Percentiles rank a stretch among this genome's conserved stretches.
phyloP scores from a whole-genome alignment of 225 moss, liverwort and hornwort species.

The Takakia lepidozioides region DNA sequence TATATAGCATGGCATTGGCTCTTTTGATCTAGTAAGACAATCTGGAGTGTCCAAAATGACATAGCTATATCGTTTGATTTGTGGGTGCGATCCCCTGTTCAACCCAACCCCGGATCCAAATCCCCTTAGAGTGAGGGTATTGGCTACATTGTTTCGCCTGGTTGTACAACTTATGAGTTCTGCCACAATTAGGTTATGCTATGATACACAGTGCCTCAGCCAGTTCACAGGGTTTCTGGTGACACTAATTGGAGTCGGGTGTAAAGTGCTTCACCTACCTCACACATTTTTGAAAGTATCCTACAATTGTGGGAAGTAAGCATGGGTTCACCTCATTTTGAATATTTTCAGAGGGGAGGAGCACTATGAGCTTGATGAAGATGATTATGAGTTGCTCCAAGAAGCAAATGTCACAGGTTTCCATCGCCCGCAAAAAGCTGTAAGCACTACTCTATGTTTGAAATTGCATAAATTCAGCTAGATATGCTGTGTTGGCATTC shows the following conservation, averaged over 20 bases:
- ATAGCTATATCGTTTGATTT: too few species aligned
- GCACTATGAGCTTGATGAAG: constrained; percentile 84
- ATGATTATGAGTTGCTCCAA: constrained; percentile 92
- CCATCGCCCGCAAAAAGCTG: constrained; percentile 84
- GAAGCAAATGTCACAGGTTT: constrained; percentile 91
- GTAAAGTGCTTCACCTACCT: neutral
- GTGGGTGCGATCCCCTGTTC: too few species aligned
- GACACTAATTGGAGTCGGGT: neutral
- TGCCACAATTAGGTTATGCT: too few species aligned
- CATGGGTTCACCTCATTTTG: neutral
- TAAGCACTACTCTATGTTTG: constrained; percentile 10
- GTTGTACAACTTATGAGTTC: too few species aligned
- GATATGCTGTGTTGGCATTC: too few species aligned
- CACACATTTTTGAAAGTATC: too few species aligned
- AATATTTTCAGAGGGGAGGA: constrained; percentile 60
- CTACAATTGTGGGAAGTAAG: too few species aligned
- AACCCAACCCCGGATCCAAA: too few species aligned
- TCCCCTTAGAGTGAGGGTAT: too few species aligned
- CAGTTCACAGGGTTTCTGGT: neutral
- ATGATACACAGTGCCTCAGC: neutral
- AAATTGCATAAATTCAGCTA: too few species aligned
- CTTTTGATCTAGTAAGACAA: neutral
- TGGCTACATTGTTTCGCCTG: too few species aligned
- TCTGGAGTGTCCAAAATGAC: too few species aligned
- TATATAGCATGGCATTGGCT: neutral